phyloP scores from a whole-genome alignment of 768 basidiomycete species.

The Atractiella rhizophila region DNA sequence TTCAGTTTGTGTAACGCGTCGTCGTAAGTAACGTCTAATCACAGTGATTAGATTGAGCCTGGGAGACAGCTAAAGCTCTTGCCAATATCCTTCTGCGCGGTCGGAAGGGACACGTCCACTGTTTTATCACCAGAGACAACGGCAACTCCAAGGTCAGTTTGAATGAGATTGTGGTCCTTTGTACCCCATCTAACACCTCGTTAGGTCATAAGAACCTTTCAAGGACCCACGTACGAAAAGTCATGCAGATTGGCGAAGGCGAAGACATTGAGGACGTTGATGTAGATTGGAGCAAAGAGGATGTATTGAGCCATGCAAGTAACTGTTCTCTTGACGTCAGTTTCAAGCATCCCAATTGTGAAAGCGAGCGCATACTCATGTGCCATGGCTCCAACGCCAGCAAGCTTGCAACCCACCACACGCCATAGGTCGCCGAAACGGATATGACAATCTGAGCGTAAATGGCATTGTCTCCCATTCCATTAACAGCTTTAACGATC shows the following conservation, averaged over 20 bases:
- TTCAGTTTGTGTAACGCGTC: slow-evolving; percentile 43
- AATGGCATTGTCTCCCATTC: slow-evolving; percentile 37
- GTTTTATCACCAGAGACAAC: slow-evolving; percentile 9
- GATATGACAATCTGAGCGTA: slow-evolving; percentile 54
- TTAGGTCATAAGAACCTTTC: no score
- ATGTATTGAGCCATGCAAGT: slow-evolving; percentile 77
- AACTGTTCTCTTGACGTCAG: slow-evolving; percentile 20
- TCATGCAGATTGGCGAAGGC: slow-evolving; percentile 69
- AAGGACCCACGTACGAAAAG: slow-evolving; percentile 3
- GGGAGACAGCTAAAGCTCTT: background rate
- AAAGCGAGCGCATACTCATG: slow-evolving; percentile 4
- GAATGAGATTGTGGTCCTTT: slow-evolving; percentile 10
- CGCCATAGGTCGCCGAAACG: slow-evolving; percentile 23
- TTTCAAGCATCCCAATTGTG: background rate
- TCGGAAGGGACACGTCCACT: slow-evolving; percentile 15
- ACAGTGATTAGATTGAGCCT: background rate
- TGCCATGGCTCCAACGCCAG: slow-evolving; percentile 76
- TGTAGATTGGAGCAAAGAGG: slow-evolving; percentile 33
- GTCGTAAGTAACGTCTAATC: slow-evolving; percentile 51
- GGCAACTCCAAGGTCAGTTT: slow-evolving; percentile 16
- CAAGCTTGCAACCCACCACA: slow-evolving; percentile 49
- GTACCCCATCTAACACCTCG: slow-evolving; percentile 13
- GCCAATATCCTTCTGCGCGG: slow-evolving; percentile 16
- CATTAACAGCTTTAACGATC: slow-evolving; percentile 40
- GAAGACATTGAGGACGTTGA: slow-evolving; percentile 31